These are phyloP conservation scores for Xylaria digitata DNA, from an alignment of 2,329 filamentous ascomycete species.

Conservation along the genomic window DNA sequence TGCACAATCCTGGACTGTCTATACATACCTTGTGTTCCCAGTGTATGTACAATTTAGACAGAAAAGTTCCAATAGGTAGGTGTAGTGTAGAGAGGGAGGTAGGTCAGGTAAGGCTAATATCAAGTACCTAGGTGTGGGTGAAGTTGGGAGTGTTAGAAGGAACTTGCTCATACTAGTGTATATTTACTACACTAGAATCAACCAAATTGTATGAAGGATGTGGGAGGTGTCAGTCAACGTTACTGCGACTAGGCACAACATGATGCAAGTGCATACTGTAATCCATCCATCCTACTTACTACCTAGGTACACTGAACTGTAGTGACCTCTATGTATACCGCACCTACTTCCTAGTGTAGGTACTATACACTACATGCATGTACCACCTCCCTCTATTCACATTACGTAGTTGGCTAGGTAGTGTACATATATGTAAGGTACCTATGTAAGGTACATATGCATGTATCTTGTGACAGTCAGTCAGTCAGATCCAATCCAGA, in stretches of 20 bases:
- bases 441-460: neutral
- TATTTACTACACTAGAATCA: too few species aligned
- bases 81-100: too few species aligned
- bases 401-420: neutral
- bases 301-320: neutral
- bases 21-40: neutral
- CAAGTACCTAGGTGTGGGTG: too few species aligned
- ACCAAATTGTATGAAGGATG: neutral
- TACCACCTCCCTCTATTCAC: neutral
- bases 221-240: constrained; percentile 4
- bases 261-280: constrained; percentile 8
- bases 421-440: neutral
- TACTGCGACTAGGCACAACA: constrained; percentile 1
- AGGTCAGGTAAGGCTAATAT: too few species aligned
- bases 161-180: neutral
- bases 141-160: neutral
- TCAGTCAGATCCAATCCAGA: too few species aligned
- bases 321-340: too few species aligned
- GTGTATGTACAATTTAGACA: neutral
- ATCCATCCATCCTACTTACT: too few species aligned
- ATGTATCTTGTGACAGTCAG: constrained; percentile 7
- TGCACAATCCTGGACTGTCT: neutral
- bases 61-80: neutral
- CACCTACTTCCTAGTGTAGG: too few species aligned
- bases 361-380: too few species aligned